A percentile compares a stretch with the other conserved stretches of the same genome.
Evolutionary conservation across 257 asterid species (phyloP).

Genomic region (Thymus mandschuricus): DNA sequence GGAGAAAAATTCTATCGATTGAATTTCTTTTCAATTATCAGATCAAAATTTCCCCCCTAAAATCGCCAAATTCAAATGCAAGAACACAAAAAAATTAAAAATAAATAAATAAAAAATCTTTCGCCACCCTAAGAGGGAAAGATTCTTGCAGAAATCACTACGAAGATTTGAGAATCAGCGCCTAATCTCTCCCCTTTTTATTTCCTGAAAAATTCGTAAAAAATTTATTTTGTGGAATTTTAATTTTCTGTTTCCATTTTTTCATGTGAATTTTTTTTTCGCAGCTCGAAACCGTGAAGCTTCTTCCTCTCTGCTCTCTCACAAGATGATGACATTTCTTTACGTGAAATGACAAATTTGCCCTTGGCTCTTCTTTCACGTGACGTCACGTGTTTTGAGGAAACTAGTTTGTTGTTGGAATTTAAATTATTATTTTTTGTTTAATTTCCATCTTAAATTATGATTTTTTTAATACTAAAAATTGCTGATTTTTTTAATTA

Average conservation of each 20-base stretch:
- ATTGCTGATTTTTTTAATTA: no score
- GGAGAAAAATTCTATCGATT: constrained; percentile 12
- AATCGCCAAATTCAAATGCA: constrained; percentile 48
- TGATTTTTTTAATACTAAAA: no score
- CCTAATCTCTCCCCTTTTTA: background rate
- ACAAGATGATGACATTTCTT: background rate
- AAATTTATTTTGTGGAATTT: background rate
- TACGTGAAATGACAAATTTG: constrained; percentile 13
- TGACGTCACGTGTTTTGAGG: constrained; percentile 21
- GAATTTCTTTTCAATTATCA: constrained; percentile 47
- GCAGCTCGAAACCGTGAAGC: constrained; percentile 2
- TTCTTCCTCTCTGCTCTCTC: background rate
- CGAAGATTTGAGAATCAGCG: background rate
- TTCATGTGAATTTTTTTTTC: background rate
- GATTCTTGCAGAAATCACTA: background rate
- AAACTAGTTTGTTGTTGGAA: background rate
- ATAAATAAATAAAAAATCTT: constrained; percentile 14
- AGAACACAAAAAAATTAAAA: background rate
- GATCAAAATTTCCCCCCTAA: constrained; percentile 56
- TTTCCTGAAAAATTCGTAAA: constrained; percentile 9
- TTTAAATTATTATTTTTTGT: background rate
- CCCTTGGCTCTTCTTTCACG: constrained; percentile 26
- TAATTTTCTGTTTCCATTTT: background rate
- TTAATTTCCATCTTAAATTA: no score
- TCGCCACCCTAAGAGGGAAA: constrained; percentile 23